Conservation (phyloP, 306 rosid species). For the Vicia villosa region DNA sequence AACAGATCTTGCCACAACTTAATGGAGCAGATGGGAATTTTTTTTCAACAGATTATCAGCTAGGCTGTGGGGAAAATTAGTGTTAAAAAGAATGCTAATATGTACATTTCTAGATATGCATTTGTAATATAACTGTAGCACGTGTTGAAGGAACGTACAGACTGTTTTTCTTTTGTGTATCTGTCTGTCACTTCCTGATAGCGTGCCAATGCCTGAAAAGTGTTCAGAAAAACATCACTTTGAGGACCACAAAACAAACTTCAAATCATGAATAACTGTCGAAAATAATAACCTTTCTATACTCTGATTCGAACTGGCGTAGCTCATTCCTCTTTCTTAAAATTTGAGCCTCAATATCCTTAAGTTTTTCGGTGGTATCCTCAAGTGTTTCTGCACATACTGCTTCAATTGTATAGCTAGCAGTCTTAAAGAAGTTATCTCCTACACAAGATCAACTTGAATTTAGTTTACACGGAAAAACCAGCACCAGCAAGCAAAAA, state of each 20-base stretch:
- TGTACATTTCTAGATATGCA: conserved; percentile 23
- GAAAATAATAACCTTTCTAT: conserved; percentile 68
- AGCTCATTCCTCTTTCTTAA: conserved; percentile 96
- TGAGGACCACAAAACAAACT: conserved; percentile 26
- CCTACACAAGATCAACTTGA: conserved; percentile 56
- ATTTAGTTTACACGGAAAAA: conserved; percentile 27
- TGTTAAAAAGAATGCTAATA: conserved; percentile 28
- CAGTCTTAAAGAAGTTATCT: conserved; percentile 98
- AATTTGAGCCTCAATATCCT: conserved; percentile 85
- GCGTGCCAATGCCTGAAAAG: conserved; percentile 83
- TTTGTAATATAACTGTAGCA: conserved; percentile 29
- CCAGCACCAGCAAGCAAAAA: conserved; percentile 35
- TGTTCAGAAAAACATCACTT: conserved; percentile 24
- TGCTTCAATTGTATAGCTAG: conserved; percentile 91
- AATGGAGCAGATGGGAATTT: not conserved
- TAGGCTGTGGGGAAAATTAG: conserved; percentile 14
- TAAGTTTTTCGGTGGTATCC: conserved; percentile 77
- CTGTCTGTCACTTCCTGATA: conserved; percentile 95
- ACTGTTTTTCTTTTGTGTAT: conserved; percentile 87
- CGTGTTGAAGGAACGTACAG: conserved; percentile 52
- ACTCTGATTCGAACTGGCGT: conserved; percentile 93
- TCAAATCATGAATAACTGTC: conserved; percentile 14
- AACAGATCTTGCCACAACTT: conserved; percentile 20
- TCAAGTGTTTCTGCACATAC: conserved; percentile 75
- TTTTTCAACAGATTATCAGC: conserved; percentile 23